Percentiles rank a stretch among this genome's conserved stretches.
Evolutionary conservation across 305 asterid species (phyloP).

Genomic region (Petunia hybrid): DNA sequence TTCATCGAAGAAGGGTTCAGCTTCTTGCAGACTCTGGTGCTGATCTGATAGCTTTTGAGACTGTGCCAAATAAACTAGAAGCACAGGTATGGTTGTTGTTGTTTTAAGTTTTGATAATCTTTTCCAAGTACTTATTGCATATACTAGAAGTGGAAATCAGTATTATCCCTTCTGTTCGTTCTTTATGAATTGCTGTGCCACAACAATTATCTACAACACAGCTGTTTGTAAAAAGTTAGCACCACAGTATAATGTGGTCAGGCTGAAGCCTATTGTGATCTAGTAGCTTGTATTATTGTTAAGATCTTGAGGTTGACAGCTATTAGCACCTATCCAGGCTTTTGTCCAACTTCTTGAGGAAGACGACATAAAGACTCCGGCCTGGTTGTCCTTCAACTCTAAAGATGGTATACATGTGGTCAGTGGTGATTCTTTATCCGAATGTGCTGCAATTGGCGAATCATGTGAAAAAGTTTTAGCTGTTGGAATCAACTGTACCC

Average conservation of each 20-base stretch:
- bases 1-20: constrained; percentile 90
- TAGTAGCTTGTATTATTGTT: constrained; percentile 20
- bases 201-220: constrained; percentile 2
- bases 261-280: background rate
- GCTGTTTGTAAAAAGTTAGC: background rate
- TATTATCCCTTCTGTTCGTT: constrained; percentile 22
- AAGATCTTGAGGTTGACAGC: constrained; percentile 35
- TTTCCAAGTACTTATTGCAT: constrained; percentile 27
- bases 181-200: constrained; percentile 1
- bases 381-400: constrained; percentile 95
- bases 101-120: background rate
- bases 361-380: constrained; percentile 78
- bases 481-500: constrained; percentile 95
- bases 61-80: constrained; percentile 93
- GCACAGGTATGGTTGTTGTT: constrained; percentile 67
- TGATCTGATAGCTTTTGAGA: constrained; percentile 93
- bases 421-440: constrained; percentile 84
- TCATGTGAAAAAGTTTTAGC: constrained; percentile 73
- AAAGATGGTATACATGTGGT: constrained; percentile 91
- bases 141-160: constrained; percentile 12
- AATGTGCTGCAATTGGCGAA: constrained; percentile 78
- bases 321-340: constrained; percentile 62
- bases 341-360: constrained; percentile 84
- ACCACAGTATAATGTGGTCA: background rate
- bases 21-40: constrained; percentile 91